Base-by-base conservation (phyloP, 2,329 filamentous ascomycete species). In the Stemphylium lycopersici region DNA sequence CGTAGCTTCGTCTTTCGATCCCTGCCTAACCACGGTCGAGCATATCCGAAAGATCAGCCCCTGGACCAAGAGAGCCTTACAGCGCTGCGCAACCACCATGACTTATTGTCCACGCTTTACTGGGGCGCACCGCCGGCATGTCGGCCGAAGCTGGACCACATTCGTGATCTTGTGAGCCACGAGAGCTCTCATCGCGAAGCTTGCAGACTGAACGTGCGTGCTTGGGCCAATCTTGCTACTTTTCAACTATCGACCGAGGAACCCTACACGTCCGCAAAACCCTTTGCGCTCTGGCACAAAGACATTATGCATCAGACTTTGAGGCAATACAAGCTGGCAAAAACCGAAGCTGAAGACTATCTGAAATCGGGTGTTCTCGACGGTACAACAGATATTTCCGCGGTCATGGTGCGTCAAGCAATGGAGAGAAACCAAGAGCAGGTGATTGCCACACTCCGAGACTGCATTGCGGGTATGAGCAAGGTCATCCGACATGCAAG, bases 81-180 rank as follows among this genome's bases (percentile, higher is more conserved):
- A 46, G 83, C 84, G 1, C 71, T 87, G 40, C 79, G 83, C 42
- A 87, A 87, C 59, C 84, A 87, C 54, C 84, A 86, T 58, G 84
- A 87, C 62, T 75, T 87, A 13, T 76, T 87, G 0, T 84, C 81
- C 49, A 84, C 82, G 3, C 73, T 87, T 12, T 87, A 87, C 65
- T 86, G 79, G 76, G 80, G 79, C 37, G 80, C 82, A 33, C 84
- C 84, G 22, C 70, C 80, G 24, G 74, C 76, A 1, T 81, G 77
- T 63, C 78, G 84, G n/a, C 83, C 83, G 36, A 77, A 80, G 38
- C 59, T 85, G 4, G 76, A 80, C 46, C 74, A 79, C 5, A 77
- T 87, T 42, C 79, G 76, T 24, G 76, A 80, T 47, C 77, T 87
- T 5, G 83, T 87, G 12, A 79, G 85, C 58, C 82, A 85, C 53